phyloP scores from a whole-genome alignment of 2,329 filamentous ascomycete genomes.

The Onygena corvina region DNA sequence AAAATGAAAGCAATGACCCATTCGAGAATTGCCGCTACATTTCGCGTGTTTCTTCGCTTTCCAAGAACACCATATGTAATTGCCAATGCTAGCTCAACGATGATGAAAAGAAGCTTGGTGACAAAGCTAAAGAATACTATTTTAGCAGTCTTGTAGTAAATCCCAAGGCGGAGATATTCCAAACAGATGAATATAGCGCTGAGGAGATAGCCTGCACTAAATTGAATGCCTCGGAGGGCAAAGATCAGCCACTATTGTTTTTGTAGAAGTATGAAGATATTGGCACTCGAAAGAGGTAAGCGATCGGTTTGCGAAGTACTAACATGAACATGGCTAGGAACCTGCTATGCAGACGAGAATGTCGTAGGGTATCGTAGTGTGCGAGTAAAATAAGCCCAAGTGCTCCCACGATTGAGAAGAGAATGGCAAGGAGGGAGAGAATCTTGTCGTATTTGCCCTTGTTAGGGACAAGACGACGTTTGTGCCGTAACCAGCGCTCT shows the following conservation, averaged over 20 bases:
- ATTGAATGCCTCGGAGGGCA: background rate
- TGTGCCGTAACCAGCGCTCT: constrained; percentile 77
- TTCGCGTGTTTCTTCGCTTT: constrained; percentile 40
- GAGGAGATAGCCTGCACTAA: constrained; percentile 60
- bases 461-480: constrained; percentile 66
- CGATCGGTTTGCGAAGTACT: constrained; percentile 12
- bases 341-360: constrained; percentile 56
- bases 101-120: constrained; percentile 73
- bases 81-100: constrained; percentile 60
- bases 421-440: constrained; percentile 29
- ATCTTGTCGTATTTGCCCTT: constrained; percentile 33
- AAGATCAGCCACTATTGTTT: background rate
- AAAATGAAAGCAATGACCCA: constrained; percentile 71
- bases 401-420: constrained; percentile 63
- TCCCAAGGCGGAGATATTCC: constrained; percentile 77
- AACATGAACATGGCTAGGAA: constrained; percentile 73
- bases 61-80: constrained; percentile 51
- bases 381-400: constrained; percentile 68
- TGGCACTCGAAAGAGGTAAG: background rate
- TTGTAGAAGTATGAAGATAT: background rate
- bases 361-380: constrained; percentile 68
- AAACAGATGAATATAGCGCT: constrained; percentile 79
- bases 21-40: constrained; percentile 67
- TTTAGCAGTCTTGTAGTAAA: constrained; percentile 58
- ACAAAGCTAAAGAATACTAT: constrained; percentile 70